A percentile compares a stretch with the other conserved stretches of the same genome.
phyloP scores from a whole-genome alignment of 345 rosid genomes.

The Mallotus nudiflorus region DNA sequence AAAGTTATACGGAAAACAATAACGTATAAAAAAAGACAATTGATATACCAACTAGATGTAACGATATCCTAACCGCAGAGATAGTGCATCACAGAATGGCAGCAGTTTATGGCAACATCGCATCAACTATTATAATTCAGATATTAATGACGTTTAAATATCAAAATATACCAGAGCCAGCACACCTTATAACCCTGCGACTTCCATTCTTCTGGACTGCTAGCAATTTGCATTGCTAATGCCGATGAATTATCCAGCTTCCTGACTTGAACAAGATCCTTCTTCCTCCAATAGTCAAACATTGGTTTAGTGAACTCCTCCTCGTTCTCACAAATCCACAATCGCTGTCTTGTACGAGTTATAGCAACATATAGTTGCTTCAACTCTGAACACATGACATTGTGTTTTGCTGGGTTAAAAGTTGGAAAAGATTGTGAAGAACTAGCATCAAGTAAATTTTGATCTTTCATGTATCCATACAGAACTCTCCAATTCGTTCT shows the following conservation, averaged over 20 bases:
- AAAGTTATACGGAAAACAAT: too few species aligned
- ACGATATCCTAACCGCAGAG: too few species aligned
- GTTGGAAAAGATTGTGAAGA: constrained; percentile 22
- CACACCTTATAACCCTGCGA: constrained; percentile 45
- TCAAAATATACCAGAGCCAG: not conserved
- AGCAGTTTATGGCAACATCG: too few species aligned
- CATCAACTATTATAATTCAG: too few species aligned
- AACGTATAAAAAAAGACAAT: too few species aligned
- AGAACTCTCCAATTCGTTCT: constrained; percentile 53
- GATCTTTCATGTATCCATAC: constrained; percentile 42
- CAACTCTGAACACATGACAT: constrained; percentile 47
- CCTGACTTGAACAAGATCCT: constrained; percentile 35
- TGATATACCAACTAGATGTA: too few species aligned
- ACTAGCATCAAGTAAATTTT: constrained; percentile 27
- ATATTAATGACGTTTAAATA: too few species aligned
- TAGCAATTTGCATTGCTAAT: constrained; percentile 42
- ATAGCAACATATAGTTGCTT: constrained; percentile 56
- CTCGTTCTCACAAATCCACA: constrained; percentile 51
- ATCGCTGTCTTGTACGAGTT: constrained; percentile 53
- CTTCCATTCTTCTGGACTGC: constrained; percentile 53
- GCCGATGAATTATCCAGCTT: constrained; percentile 39
- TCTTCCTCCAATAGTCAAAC: constrained; percentile 41
- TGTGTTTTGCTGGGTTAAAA: constrained; percentile 40
- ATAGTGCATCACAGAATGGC: too few species aligned
- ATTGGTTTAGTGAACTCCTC: constrained; percentile 41